Percentiles rank a stretch among this genome's conserved stretches.
phyloP scores from a whole-genome alignment of 768 basidiomycete genomes.

The Termitomyces sp. region DNA sequence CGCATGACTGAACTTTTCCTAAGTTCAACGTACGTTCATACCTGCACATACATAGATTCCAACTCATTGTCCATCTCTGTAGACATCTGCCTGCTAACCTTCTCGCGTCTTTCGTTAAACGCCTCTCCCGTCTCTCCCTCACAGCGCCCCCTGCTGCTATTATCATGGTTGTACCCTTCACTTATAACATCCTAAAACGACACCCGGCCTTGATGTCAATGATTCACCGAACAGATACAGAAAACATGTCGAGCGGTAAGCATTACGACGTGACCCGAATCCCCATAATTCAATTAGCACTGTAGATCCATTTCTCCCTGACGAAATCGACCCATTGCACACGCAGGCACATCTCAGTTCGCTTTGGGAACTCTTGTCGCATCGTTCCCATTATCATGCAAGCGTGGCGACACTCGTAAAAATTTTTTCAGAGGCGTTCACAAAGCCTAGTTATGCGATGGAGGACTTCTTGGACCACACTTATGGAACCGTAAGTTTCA shows the following conservation, averaged over 20 bases:
- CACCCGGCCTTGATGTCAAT: constrained; percentile 91
- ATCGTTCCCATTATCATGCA: constrained; percentile 78
- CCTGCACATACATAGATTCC: neutral
- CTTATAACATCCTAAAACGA: constrained; percentile 88
- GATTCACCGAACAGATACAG: constrained; percentile 66
- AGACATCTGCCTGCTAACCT: constrained; percentile 84
- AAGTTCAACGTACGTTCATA: constrained; percentile 69
- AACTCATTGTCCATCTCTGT: neutral
- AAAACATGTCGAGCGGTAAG: constrained; percentile 29
- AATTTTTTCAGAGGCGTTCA: constrained; percentile 88
- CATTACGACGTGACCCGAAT: neutral
- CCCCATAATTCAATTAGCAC: neutral
- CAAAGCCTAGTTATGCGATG: constrained; percentile 85
- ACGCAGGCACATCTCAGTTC: constrained; percentile 84
- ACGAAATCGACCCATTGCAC: constrained; percentile 66
- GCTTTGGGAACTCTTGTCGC: constrained; percentile 85
- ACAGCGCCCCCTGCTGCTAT: constrained; percentile 86
- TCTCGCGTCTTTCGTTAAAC: constrained; percentile 94
- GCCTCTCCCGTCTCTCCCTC: constrained; percentile 79
- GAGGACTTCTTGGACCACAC: constrained; percentile 98
- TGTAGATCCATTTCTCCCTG: constrained; percentile 59
- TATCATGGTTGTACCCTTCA: constrained; percentile 87
- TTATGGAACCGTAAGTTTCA: constrained; percentile 62
- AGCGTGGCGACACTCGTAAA: constrained; percentile 83
- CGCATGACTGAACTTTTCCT: constrained; percentile 87